Percentiles rank a stretch among this genome's conserved stretches.
These are phyloP conservation scores for Achaetomium macrosporum DNA, from an alignment of 2,329 filamentous ascomycete species.

Conservation along the genomic window DNA sequence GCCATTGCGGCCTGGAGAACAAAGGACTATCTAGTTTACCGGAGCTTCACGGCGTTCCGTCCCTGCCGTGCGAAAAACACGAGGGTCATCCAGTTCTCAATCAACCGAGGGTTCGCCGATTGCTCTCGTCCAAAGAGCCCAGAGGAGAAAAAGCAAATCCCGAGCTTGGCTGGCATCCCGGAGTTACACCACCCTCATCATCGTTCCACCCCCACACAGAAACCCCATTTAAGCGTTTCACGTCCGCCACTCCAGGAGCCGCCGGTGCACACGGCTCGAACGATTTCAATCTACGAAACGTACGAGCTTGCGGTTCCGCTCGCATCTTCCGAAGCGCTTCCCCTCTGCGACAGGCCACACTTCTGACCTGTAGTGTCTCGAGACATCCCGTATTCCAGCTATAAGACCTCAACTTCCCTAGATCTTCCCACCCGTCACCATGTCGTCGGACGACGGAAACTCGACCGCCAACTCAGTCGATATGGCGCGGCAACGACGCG, in stretches of 20 bases:
- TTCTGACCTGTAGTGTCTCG: conserved; percentile 4
- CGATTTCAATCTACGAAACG: conserved; percentile 20
- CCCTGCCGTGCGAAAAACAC: background rate
- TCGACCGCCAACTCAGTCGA: conserved; percentile 29
- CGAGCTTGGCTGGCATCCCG: conserved; percentile 4
- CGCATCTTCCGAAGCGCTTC: conserved; percentile 7
- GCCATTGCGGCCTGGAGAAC: background rate
- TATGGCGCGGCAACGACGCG: conserved; percentile 31
- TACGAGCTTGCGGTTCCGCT: conserved; percentile 16
- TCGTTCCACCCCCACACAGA: conserved; percentile 21
- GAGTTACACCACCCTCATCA: conserved; percentile 14
- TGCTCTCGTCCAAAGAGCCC: background rate
- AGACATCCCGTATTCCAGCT: conserved; percentile 4
- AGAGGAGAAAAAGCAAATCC: conserved; percentile 11
- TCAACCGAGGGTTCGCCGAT: conserved; percentile 20
- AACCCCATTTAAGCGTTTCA: conserved; percentile 22
- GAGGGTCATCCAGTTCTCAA: background rate
- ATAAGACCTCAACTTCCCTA: conserved; percentile 7
- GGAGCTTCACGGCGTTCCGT: background rate
- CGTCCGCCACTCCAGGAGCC: conserved; percentile 9
- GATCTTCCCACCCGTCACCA: conserved; percentile 17
- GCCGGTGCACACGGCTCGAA: conserved; percentile 18
- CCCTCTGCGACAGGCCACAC: conserved; percentile 11
- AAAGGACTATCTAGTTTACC: background rate
- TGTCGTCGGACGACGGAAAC: conserved; percentile 30